phyloP scores from a whole-genome alignment of 2,329 filamentous ascomycete species.

The Didymella pomorum region DNA sequence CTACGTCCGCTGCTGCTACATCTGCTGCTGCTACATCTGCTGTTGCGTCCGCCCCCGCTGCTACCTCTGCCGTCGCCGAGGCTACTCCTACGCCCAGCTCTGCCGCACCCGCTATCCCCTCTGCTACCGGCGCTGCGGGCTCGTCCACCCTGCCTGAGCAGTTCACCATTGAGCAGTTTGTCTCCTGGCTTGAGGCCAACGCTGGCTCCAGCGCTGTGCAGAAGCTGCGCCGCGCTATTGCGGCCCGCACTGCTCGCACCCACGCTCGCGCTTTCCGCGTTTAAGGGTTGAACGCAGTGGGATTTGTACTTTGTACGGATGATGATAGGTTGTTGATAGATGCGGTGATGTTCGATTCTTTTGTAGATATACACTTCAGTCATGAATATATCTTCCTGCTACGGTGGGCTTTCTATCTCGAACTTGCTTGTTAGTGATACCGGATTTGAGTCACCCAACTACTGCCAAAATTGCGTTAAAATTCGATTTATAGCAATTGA shows the following conservation, averaged over 20 bases:
- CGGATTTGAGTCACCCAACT: no score
- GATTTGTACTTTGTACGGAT: background rate
- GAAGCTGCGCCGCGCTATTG: slow-evolving; percentile 38
- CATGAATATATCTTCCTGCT: slow-evolving; percentile 29
- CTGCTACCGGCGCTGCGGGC: slow-evolving; percentile 11
- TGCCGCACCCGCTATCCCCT: slow-evolving; percentile 14
- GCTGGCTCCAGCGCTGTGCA: slow-evolving; percentile 31
- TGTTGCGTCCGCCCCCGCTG: slow-evolving; percentile 14
- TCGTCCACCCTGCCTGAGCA: slow-evolving; percentile 36
- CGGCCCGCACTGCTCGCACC: slow-evolving; percentile 32
- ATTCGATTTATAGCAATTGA: no score
- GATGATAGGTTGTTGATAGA: slow-evolving; percentile 1
- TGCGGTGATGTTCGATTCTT: slow-evolving; percentile 33
- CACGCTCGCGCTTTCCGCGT: slow-evolving; percentile 43
- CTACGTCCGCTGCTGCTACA: slow-evolving; percentile 14
- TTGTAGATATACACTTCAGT: slow-evolving; percentile 43
- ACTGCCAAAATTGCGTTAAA: no score
- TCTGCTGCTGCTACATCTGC: slow-evolving; percentile 23
- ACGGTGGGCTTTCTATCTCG: slow-evolving; percentile 6
- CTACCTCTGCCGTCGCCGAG: slow-evolving; percentile 5
- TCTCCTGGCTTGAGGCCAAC: slow-evolving; percentile 43
- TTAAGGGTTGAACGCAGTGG: slow-evolving; percentile 15
- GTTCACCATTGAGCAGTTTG: slow-evolving; percentile 47
- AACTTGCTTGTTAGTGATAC: background rate
- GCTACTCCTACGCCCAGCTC: background rate